phyloP scores from a whole-genome alignment of 768 basidiomycete genomes.

The Kondoa subrosea region DNA sequence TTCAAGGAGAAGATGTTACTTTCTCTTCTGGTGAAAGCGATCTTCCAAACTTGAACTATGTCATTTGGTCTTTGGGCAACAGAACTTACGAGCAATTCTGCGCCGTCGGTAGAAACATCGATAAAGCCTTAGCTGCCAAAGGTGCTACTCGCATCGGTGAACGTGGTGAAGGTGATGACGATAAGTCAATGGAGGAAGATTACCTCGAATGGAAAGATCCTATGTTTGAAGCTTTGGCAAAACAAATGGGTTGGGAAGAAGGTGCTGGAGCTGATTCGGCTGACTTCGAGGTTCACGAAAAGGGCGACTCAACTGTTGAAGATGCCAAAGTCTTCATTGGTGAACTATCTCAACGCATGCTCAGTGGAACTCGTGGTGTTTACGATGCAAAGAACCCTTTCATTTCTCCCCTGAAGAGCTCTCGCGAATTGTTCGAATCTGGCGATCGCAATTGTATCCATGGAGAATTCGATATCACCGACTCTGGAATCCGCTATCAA shows the following conservation, averaged over 20 bases:
- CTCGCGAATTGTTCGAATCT: constrained; percentile 68
- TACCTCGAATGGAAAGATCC: constrained; percentile 97
- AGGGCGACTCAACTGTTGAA: constrained; percentile 45
- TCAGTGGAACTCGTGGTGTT: constrained; percentile 83
- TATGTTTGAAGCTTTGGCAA: constrained; percentile 86
- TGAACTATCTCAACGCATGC: constrained; percentile 85
- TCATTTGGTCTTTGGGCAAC: constrained; percentile 73
- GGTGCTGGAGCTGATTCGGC: constrained; percentile 87
- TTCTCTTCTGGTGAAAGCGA: constrained; percentile 63
- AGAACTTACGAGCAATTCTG: constrained; percentile 67
- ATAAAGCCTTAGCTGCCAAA: constrained; percentile 53
- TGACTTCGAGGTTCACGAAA: constrained; percentile 80
- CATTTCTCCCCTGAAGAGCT: constrained; percentile 57
- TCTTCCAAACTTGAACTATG: constrained; percentile 76
- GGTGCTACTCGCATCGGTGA: constrained; percentile 73
- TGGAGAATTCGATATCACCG: constrained; percentile 80
- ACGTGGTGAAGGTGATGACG: constrained; percentile 91
- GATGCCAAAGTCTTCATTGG: constrained; percentile 86
- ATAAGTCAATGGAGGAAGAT: constrained; percentile 99
- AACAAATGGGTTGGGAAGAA: constrained; percentile 72
- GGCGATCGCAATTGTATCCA: constrained; percentile 82
- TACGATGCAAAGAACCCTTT: constrained; percentile 97
- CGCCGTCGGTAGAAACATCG: constrained; percentile 63
- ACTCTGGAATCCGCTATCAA: constrained; percentile 93
- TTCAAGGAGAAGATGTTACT: constrained; percentile 69